Percentiles rank a stretch among this genome's conserved stretches.
Conservation (phyloP, 768 basidiomycete species). For the Boletellus sp. region DNA sequence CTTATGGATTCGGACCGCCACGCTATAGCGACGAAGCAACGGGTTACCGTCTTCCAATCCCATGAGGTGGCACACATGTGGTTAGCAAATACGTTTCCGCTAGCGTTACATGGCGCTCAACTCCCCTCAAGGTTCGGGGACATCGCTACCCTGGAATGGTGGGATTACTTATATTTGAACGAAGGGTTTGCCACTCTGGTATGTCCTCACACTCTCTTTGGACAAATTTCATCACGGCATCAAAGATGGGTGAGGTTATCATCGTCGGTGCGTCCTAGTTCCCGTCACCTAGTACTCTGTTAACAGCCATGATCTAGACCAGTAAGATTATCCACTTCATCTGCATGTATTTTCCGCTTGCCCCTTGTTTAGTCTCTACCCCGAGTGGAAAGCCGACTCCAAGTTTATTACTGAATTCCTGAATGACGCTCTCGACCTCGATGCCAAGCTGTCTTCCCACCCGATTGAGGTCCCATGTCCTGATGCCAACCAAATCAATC, state of each 20-base stretch:
- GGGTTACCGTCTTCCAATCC: constrained; percentile 71
- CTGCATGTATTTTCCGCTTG: neutral
- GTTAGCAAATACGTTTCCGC: constrained; percentile 32
- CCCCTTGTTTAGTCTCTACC: constrained; percentile 53
- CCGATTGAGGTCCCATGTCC: constrained; percentile 90
- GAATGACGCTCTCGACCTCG: constrained; percentile 72
- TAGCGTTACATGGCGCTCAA: constrained; percentile 9
- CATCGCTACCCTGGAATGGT: constrained; percentile 93
- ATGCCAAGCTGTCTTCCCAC: constrained; percentile 84
- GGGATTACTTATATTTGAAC: constrained; percentile 80
- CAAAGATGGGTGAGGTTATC: constrained; percentile 86
- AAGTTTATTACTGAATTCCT: constrained; percentile 79
- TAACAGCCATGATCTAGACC: constrained; percentile 42
- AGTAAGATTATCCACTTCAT: constrained; percentile 37
- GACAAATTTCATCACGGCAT: constrained; percentile 3
- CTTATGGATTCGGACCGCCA: constrained; percentile 74
- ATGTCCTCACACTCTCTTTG: constrained; percentile 19
- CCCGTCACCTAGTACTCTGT: neutral
- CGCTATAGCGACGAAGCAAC: constrained; percentile 71
- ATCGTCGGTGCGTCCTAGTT: constrained; percentile 53
- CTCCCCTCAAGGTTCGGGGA: constrained; percentile 68
- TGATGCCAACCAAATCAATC: constrained; percentile 81
- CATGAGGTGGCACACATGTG: constrained; percentile 90
- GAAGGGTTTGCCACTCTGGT: constrained; percentile 90
- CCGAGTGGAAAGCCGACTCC: constrained; percentile 82